Conservation (phyloP, 805 yeast genomes). For the Kazachstania bromeliacearum region DNA sequence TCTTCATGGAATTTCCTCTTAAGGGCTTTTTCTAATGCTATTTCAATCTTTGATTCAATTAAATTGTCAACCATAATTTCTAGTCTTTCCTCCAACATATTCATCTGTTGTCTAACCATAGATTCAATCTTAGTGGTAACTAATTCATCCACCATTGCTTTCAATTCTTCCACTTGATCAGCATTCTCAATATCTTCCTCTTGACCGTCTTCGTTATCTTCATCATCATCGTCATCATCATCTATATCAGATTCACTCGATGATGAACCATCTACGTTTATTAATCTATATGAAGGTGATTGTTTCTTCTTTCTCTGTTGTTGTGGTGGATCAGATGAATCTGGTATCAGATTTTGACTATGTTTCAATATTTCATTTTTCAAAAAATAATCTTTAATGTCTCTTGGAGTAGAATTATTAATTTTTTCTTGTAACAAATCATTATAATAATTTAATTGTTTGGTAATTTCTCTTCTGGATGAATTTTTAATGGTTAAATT, state of each 20-base stretch:
- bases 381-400: constrained; percentile 12
- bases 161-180: constrained; percentile 17
- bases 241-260: not conserved
- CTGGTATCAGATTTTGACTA: constrained; percentile 2
- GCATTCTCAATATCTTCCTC: constrained; percentile 12
- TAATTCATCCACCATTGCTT: constrained; percentile 20
- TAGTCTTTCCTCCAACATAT: constrained; percentile 10
- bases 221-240: constrained; percentile 8
- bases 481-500: constrained; percentile 22
- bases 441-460: constrained; percentile 18
- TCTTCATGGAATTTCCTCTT: constrained; percentile 1
- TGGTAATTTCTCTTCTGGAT: constrained; percentile 17
- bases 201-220: constrained; percentile 8
- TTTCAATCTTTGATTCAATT: constrained; percentile 11
- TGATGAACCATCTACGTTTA: constrained; percentile 6
- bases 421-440: constrained; percentile 17
- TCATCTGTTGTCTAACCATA: constrained; percentile 13
- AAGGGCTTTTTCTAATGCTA: constrained; percentile 1
- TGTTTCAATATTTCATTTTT: constrained; percentile 9
- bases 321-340: not conserved
- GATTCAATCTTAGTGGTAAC: constrained; percentile 18
- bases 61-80: constrained; percentile 11
- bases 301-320: not conserved
- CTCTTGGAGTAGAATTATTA: constrained; percentile 14
- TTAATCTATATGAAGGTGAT: constrained; percentile 4